These are phyloP conservation scores for Artemisia argyi DNA, from an alignment of 129 eudicot genomes.

Conservation along the genomic window DNA sequence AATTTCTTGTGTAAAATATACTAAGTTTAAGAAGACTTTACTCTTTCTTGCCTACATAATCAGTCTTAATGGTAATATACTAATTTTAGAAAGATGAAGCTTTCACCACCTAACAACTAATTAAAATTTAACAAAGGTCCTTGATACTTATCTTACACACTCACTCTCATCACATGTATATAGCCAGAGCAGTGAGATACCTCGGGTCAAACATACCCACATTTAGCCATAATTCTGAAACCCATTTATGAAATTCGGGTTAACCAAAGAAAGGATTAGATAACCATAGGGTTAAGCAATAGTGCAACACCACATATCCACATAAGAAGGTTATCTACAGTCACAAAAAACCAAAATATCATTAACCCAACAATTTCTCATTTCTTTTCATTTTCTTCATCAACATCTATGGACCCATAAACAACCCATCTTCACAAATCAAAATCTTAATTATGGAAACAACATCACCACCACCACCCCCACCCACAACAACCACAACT, in stretches of 20 bases:
- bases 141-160: too few species aligned
- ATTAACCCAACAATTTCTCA: not conserved
- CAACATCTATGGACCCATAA: conserved; percentile 33
- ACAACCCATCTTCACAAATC: conserved; percentile 16
- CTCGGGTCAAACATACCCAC: conserved; percentile 30
- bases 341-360: conserved; percentile 2
- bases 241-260: conserved; percentile 32
- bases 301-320: conserved; percentile 33
- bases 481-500: not conserved
- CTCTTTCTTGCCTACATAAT: too few species aligned
- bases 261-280: conserved; percentile 35
- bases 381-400: not conserved
- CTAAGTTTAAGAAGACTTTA: too few species aligned
- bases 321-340: conserved; percentile 38
- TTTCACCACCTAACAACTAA: too few species aligned
- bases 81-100: too few species aligned
- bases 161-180: not conserved
- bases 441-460: conserved; percentile 45
- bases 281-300: conserved; percentile 39
- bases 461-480: conserved; percentile 25
- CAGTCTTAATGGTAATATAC: too few species aligned
- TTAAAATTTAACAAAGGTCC: too few species aligned
- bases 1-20: too few species aligned
- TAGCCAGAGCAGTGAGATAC: not conserved
- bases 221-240: not conserved